Conservation (phyloP, 1,284 basidiomycete genomes). For the Boletus mariae region DNA sequence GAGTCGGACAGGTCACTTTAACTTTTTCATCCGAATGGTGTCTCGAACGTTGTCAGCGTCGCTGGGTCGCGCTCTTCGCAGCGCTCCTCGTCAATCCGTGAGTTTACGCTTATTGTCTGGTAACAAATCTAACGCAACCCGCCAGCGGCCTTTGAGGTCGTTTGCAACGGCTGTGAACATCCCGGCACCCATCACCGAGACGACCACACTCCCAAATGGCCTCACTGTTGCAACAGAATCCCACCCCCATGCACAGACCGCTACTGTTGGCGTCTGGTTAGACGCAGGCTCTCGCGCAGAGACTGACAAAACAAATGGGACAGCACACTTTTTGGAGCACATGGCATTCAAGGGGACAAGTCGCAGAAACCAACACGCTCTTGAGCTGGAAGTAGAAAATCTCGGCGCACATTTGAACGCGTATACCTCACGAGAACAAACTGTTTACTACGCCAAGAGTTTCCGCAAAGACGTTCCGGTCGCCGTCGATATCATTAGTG, state of each 20-base stretch:
- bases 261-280: slow-evolving; percentile 98
- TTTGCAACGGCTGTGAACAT: slow-evolving; percentile 44
- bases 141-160: too few relatives aligned
- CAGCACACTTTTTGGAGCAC: slow-evolving; percentile 98
- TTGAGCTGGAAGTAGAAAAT: slow-evolving; percentile 98
- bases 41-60: slow-evolving; percentile 57
- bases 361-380: slow-evolving; percentile 83
- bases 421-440: slow-evolving; percentile 98
- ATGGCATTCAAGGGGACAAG: slow-evolving; percentile 97
- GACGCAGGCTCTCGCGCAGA: slow-evolving; percentile 97
- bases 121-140: too few relatives aligned
- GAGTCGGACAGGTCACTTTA: slow-evolving; percentile 12
- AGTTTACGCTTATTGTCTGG: too few relatives aligned
- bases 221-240: slow-evolving; percentile 91
- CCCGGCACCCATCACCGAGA: slow-evolving; percentile 75
- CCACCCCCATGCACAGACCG: slow-evolving; percentile 92
- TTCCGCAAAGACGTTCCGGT: slow-evolving; percentile 94
- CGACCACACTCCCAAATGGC: slow-evolving; percentile 88
- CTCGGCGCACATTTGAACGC: slow-evolving; percentile 97
- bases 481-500: slow-evolving; percentile 95
- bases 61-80: slow-evolving; percentile 60
- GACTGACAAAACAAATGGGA: slow-evolving; percentile 91
- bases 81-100: slow-evolving; percentile 1
- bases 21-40: slow-evolving; percentile 45
- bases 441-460: slow-evolving; percentile 98